Evolutionary conservation across 1,284 basidiomycete genomes (phyloP), one percentile per base, ranked within the genome.

Genomic region (Ganoderma leucocontextum): DNA sequence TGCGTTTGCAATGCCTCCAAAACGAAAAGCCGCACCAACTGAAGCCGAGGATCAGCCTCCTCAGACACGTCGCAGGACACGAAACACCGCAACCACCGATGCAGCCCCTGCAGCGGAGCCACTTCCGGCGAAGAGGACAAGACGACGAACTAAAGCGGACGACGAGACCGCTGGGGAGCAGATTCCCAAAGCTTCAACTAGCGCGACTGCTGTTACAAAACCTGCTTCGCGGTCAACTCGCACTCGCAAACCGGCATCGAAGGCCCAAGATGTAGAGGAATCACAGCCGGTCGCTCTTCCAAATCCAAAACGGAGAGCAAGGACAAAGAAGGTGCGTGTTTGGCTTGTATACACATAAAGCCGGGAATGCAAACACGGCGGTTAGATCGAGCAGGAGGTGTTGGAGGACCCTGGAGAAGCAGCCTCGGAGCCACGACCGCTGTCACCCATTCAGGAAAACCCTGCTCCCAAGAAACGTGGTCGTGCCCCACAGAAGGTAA

Each of bases 21-120:
- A 88, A 80, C 86, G 87, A 72, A 89, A 86, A 73, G 80, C 82
- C 1, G 67, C 75, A 3, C 63, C 72, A 13, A 59, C 62, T 12
- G 49, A 65, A 15, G 19, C 68, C 4, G 62, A 68, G 3, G 69
- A 65, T 19, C 72, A 75, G 38, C 66, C 64, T 13, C 69, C 69
- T 0, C 60, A 72, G 4, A 67, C 70, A 2, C 74, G 73, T 17
- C 74, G 76, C 19, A 64, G 73, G 25, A 77, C 74, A 17, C 75
- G 78, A 25, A 73, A 77, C 25, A 67, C 68, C 35, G 66, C 65
- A 9, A 39, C 65, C 38, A 38, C 22, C 49, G 58, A 47, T 0
- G 52, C 25, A 29, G 57, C 60, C 8, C 42, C 64, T 13, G 52
- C 62, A 7, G 41, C 61, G 10, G 65, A 63, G 35, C 59, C 42